phyloP scores from a whole-genome alignment of 2,329 filamentous ascomycete species.

The Trichophyton benhamiae region DNA sequence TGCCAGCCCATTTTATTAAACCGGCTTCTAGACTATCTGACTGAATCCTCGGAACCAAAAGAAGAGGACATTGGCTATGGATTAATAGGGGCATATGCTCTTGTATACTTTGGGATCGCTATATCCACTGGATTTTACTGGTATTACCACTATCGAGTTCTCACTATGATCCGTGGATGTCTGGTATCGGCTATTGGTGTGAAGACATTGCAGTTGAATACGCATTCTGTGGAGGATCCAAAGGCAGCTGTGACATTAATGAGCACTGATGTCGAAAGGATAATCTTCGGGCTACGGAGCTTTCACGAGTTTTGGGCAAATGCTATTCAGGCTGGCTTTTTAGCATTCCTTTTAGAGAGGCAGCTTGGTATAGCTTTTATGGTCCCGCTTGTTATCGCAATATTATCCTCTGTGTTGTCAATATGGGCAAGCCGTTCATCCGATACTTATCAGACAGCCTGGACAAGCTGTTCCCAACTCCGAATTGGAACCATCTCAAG shows the following conservation, averaged over 20 bases:
- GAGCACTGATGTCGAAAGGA: slow-evolving; percentile 18
- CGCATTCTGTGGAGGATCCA: neutral
- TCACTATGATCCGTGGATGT: neutral
- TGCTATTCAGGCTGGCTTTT: slow-evolving; percentile 6
- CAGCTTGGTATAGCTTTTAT: neutral
- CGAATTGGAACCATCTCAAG: neutral
- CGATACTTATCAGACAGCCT: neutral
- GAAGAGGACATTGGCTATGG: neutral
- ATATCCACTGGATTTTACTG: neutral
- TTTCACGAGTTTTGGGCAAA: slow-evolving; percentile 18
- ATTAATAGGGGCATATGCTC: neutral
- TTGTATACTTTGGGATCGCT: slow-evolving; percentile 2
- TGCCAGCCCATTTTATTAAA: neutral
- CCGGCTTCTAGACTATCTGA: neutral
- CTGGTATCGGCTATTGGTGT: neutral
- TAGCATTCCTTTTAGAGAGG: neutral
- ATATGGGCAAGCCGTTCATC: neutral
- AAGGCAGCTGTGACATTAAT: slow-evolving; percentile 15
- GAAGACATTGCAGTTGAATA: neutral
- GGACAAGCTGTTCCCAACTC: neutral
- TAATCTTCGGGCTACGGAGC: slow-evolving; percentile 12
- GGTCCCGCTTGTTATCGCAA: neutral
- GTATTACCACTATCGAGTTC: neutral
- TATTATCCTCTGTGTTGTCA: neutral
- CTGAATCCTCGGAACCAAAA: neutral